Evolutionary conservation across 2,329 filamentous ascomycete species (phyloP).

Genomic region (Sclerotinia trifoliorum): DNA sequence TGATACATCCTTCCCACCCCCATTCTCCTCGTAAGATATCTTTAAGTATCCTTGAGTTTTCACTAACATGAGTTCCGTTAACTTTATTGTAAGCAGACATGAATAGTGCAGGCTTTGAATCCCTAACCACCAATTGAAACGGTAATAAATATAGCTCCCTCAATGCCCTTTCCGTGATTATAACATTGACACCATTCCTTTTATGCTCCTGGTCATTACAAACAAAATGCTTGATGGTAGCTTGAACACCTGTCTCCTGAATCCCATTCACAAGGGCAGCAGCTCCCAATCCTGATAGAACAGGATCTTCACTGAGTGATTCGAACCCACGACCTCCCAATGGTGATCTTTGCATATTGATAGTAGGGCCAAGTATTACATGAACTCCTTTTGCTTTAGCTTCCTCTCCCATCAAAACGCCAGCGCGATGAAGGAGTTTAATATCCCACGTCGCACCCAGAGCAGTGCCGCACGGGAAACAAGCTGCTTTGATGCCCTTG

Average conservation of each 20-base stretch:
- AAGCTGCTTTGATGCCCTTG: slow-evolving; percentile 46
- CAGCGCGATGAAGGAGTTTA: slow-evolving; percentile 59
- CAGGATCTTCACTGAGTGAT: slow-evolving; percentile 57
- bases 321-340: slow-evolving; percentile 60
- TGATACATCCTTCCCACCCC: slow-evolving; percentile 56
- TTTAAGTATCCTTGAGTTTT: slow-evolving; percentile 52
- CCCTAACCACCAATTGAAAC: slow-evolving; percentile 56
- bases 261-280: slow-evolving; percentile 55
- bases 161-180: slow-evolving; percentile 55
- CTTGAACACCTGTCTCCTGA: slow-evolving; percentile 55
- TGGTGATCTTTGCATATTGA: slow-evolving; percentile 62
- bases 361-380: slow-evolving; percentile 59
- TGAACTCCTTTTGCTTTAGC: slow-evolving; percentile 64
- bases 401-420: slow-evolving; percentile 65
- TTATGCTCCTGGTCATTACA: slow-evolving; percentile 62
- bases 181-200: slow-evolving; percentile 54
- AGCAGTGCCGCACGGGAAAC: slow-evolving; percentile 46
- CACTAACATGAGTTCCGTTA: slow-evolving; percentile 56
- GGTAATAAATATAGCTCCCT: slow-evolving; percentile 59
- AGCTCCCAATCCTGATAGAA: slow-evolving; percentile 55
- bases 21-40: slow-evolving; percentile 55
- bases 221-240: slow-evolving; percentile 60
- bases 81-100: slow-evolving; percentile 62
- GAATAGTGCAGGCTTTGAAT: slow-evolving; percentile 52
- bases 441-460: slow-evolving; percentile 67